A percentile compares a stretch with the other conserved stretches of the same genome.
Evolutionary conservation across 208 protist species (phyloP).

Genomic region (Crithidia fasciculata): DNA sequence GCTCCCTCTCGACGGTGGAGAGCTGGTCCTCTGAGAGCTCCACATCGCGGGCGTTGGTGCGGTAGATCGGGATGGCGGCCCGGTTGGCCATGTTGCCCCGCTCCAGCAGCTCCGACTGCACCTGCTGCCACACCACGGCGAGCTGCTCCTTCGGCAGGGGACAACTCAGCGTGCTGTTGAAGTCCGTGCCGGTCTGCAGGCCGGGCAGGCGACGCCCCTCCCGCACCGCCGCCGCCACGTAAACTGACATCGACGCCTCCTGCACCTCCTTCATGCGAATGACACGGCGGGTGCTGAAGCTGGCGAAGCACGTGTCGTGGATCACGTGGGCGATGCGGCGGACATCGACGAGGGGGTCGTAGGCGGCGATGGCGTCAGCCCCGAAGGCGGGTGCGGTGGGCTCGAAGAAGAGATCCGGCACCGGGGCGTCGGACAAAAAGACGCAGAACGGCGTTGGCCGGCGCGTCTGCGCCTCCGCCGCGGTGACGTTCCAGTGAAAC

Average conservation of each 20-base stretch:
- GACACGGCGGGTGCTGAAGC: constrained; percentile 42
- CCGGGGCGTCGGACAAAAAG: constrained; percentile 46
- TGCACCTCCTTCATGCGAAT: constrained; percentile 37
- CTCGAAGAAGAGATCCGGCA: constrained; percentile 54
- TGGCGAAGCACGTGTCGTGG: constrained; percentile 53
- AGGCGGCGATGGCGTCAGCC: constrained; percentile 26
- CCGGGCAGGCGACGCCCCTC: constrained; percentile 17
- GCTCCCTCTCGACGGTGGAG: constrained; percentile 31
- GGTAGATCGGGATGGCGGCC: constrained; percentile 69
- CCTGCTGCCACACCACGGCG: constrained; percentile 56
- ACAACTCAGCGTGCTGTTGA: constrained; percentile 42
- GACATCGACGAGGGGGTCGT: constrained; percentile 38
- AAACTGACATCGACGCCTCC: constrained; percentile 35
- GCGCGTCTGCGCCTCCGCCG: neutral
- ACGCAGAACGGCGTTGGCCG: constrained; percentile 38
- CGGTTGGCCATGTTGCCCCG: constrained; percentile 38
- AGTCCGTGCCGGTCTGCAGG: constrained; percentile 20
- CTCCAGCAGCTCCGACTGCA: constrained; percentile 40
- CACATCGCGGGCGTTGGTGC: constrained; percentile 39
- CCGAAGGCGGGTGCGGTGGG: constrained; percentile 41
- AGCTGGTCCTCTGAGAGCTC: constrained; percentile 51
- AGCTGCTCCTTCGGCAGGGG: constrained; percentile 64
- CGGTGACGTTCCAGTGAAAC: constrained; percentile 43
- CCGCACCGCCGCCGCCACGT: constrained; percentile 22
- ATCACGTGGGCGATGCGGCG: constrained; percentile 44